Percentiles rank a stretch among this genome's conserved stretches.
phyloP scores from a whole-genome alignment of 371 early-diverging fungal species.

The Basidiobolus meristosporus region DNA sequence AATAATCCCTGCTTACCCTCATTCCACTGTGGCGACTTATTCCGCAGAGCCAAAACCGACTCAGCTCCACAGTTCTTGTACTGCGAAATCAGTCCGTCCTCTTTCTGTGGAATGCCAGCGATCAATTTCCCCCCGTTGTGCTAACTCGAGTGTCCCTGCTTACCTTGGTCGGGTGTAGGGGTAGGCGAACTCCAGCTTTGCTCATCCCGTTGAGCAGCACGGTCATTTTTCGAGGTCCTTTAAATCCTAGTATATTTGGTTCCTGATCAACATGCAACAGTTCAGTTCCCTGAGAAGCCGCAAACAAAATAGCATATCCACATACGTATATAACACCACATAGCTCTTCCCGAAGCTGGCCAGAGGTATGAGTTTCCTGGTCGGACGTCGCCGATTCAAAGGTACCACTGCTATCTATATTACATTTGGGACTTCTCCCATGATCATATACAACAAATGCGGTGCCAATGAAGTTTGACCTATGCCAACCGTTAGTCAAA shows the following conservation, averaged over 20 bases:
- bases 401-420: slow-evolving; percentile 12
- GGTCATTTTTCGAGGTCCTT: slow-evolving; percentile 87
- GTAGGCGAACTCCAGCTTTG: slow-evolving; percentile 33
- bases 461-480: slow-evolving; percentile 77
- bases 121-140: no score
- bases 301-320: not conserved
- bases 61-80: slow-evolving; percentile 29
- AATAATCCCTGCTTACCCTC: slow-evolving; percentile 86
- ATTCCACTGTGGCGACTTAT: slow-evolving; percentile 88
- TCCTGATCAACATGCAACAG: slow-evolving; percentile 23
- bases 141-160: no score
- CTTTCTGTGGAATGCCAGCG: no score
- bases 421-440: slow-evolving; percentile 28
- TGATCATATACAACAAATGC: slow-evolving; percentile 56
- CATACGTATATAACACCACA: slow-evolving; percentile 68
- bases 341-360: slow-evolving; percentile 34
- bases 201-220: slow-evolving; percentile 57
- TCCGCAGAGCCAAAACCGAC: slow-evolving; percentile 53
- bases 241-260: slow-evolving; percentile 73
- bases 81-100: slow-evolving; percentile 41
- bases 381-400: slow-evolving; percentile 4
- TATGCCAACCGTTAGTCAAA: slow-evolving; percentile 7
- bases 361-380: not conserved
- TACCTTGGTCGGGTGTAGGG: slow-evolving; percentile 30
- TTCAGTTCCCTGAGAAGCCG: not conserved